Percentiles rank a stretch among this genome's conserved stretches.
Conservation (phyloP, 805 yeast species). For the Candida manassasensis region DNA sequence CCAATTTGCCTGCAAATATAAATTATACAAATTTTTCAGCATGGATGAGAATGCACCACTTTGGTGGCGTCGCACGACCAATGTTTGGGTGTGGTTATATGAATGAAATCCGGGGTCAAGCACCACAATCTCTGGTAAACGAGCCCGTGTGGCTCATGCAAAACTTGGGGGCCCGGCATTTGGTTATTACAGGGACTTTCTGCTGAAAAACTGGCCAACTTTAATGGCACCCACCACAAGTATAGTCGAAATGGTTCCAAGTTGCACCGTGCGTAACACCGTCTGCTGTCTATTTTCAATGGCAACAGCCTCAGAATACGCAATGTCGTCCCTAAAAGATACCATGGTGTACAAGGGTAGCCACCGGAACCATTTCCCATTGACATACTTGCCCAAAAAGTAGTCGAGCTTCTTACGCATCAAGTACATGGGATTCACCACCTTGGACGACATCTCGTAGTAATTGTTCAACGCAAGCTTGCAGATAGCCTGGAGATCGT, state of each 20-base stretch:
- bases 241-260: conserved; percentile 10
- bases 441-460: conserved; percentile 82
- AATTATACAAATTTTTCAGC: not conserved
- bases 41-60: not conserved
- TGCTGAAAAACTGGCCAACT: not conserved
- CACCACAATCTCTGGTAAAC: too few relatives aligned
- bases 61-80: not conserved
- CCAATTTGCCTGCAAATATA: not conserved
- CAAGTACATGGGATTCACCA: conserved; percentile 54
- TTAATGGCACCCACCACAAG: conserved; percentile 7
- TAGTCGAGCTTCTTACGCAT: conserved; percentile 68
- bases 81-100: not conserved
- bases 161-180: too few relatives aligned
- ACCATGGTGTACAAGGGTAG: conserved; percentile 90
- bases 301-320: conserved; percentile 64
- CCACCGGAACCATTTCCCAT: conserved; percentile 52
- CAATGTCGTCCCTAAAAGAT: conserved; percentile 77
- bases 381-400: conserved; percentile 51
- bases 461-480: conserved; percentile 77
- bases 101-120: not conserved
- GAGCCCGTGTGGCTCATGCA: too few relatives aligned
- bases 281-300: conserved; percentile 50
- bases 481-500: conserved; percentile 71
- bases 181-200: too few relatives aligned
- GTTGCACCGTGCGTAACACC: conserved; percentile 37